Evolutionary conservation across 176 grass and related monocot species (phyloP).

Genomic region (Areca catechu): DNA sequence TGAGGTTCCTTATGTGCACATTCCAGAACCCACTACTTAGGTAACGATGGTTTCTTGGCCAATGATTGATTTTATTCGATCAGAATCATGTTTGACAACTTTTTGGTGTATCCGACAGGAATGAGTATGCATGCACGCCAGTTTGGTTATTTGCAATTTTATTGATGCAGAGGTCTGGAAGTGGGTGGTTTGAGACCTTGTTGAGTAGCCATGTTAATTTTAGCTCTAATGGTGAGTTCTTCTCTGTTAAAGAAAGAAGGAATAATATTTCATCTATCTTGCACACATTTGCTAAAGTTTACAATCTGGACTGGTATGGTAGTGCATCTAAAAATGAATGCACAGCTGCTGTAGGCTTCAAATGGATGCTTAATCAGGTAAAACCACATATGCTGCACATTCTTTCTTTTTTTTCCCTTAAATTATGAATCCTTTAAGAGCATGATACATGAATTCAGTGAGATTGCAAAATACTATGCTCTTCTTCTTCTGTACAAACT

Average conservation of each 20-base stretch:
- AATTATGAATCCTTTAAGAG: too few relatives aligned
- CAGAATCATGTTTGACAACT: background rate
- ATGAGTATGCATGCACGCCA: constrained; percentile 72
- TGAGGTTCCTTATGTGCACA: constrained; percentile 60
- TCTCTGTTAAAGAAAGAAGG: constrained; percentile 72
- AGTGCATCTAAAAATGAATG: constrained; percentile 97
- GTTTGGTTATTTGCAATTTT: constrained; percentile 91
- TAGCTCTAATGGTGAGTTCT: constrained; percentile 92
- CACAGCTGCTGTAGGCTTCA: constrained; percentile 68
- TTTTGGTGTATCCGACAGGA: constrained; percentile 37
- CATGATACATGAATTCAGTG: too few relatives aligned
- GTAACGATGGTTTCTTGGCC: constrained; percentile 24
- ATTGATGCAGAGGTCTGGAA: constrained; percentile 95
- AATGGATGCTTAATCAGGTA: constrained; percentile 99
- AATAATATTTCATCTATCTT: constrained; percentile 55
- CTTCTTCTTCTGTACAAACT: too few relatives aligned
- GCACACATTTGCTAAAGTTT: constrained; percentile 56
- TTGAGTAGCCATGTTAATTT: constrained; percentile 84
- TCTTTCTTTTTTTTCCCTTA: too few relatives aligned
- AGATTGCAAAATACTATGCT: too few relatives aligned
- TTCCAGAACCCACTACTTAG: constrained; percentile 68
- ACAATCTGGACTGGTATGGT: constrained; percentile 90
- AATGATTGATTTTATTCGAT: too few relatives aligned
- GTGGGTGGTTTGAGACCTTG: constrained; percentile 90
- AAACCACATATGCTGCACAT: background rate